phyloP scores from a whole-genome alignment of 1,284 basidiomycete genomes.

The Nidula niveotomentosa region DNA sequence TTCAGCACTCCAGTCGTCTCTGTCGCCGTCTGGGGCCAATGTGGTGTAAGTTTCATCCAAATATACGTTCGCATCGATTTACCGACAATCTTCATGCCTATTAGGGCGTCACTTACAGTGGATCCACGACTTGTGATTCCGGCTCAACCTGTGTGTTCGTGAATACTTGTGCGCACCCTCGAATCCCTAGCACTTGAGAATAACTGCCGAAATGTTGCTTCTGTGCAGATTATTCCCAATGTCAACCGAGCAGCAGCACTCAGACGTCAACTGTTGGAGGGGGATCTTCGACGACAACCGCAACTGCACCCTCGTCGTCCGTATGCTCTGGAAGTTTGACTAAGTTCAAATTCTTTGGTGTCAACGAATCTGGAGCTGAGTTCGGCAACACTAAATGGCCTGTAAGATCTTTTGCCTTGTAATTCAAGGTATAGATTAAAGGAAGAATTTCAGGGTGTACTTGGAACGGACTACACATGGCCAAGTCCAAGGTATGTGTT shows the following conservation, averaged over 20 bases:
- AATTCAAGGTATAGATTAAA: neutral
- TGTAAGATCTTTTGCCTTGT: slow-evolving; percentile 27
- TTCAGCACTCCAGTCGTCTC: slow-evolving; percentile 25
- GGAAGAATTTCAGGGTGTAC: slow-evolving; percentile 23
- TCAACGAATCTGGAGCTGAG: slow-evolving; percentile 62
- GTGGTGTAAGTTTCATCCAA: slow-evolving; percentile 27
- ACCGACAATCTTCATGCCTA: neutral
- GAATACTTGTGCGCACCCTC: neutral
- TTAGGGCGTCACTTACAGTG: slow-evolving; percentile 35
- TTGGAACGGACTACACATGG: slow-evolving; percentile 50
- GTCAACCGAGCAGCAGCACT: slow-evolving; percentile 26
- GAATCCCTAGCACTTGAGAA: neutral
- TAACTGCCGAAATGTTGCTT: neutral
- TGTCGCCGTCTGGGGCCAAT: slow-evolving; percentile 37
- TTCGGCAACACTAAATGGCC: slow-evolving; percentile 49
- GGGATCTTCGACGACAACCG: slow-evolving; percentile 15
- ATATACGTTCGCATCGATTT: neutral
- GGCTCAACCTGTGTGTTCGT: neutral
- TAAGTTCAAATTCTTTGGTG: slow-evolving; percentile 65
- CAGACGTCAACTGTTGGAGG: slow-evolving; percentile 9
- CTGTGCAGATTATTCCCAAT: slow-evolving; percentile 37
- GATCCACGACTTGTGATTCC: slow-evolving; percentile 29
- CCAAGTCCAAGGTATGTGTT: slow-evolving; percentile 32
- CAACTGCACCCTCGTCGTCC: slow-evolving; percentile 21
- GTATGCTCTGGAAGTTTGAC: slow-evolving; percentile 39